Evolutionary conservation across 805 yeast genomes (phyloP), one percentile per base, ranked within the genome.

Genomic region (Zygotorulaspora florentina): DNA sequence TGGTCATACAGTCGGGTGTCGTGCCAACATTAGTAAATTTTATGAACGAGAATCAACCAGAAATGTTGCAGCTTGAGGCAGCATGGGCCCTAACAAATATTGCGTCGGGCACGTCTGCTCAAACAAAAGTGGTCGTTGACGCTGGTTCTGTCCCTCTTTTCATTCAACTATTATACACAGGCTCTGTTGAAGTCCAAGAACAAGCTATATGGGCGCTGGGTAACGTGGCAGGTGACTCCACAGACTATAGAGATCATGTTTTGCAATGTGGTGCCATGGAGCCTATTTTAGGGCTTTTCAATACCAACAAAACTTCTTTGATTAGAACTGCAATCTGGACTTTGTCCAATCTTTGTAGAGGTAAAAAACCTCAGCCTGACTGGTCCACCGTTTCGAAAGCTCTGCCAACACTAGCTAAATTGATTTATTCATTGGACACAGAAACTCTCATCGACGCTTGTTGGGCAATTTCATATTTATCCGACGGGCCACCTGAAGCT

Each of bases 41-140:
- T 58, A 85, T 93, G 89, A 72, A 74, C 48, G 75, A 77, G 47
- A 74, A 79, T 43, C 89, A 87, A 55, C 87, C 90, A 3, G 89
- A 87, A 59, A 80, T 86, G 75, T 76, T 93, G 58, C 98, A 91
- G 70, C 79, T 93, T 59, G 99, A 93, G 73, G 96, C 98, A 10
- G 97, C 99, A 8, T 93, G 99, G 99, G 98, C 98, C n/a, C 77
- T 93, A 57, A 93, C 99, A 41, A 93, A 93, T 66, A 91, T 93
- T 66, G 98, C 98, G 17, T 87, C 96, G 3, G 99, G 99, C 52
- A 74, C 84, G 42, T 80, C 95, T 35, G 85, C 80, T 39, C 98
- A 93, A 70, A 93, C 99, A 16, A 79, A 77, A 58, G 83, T 83
- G 35, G 98, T 93, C 45, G 93, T 93, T 46, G 91, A 89, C 52